A percentile compares a stretch with the other conserved stretches of the same genome.
Conservation (phyloP, 2,329 filamentous ascomycete species). For the Cladosporium phlei region DNA sequence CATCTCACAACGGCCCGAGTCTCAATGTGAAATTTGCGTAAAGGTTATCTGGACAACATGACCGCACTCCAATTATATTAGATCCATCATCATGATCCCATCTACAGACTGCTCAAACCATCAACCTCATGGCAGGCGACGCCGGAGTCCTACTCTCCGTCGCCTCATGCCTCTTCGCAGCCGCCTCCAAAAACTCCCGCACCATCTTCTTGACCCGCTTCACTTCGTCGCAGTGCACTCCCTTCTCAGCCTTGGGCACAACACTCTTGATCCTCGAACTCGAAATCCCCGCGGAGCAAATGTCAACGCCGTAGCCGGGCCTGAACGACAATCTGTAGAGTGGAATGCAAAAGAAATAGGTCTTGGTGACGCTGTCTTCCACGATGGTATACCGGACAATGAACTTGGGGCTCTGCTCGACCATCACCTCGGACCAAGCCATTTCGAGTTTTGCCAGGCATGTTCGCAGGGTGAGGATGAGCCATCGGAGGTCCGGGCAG, state of each 20-base stretch:
- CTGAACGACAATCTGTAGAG: conserved; percentile 17
- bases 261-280: conserved; percentile 14
- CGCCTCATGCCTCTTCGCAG: conserved; percentile 5
- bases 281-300: conserved; percentile 17
- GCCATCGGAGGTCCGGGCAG: conserved; percentile 15
- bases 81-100: too few species aligned
- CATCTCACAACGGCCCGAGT: too few species aligned
- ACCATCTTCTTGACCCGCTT: conserved; percentile 17
- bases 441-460: conserved; percentile 5
- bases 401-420: not conserved
- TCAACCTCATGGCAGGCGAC: conserved; percentile 6
- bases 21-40: too few species aligned
- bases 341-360: conserved; percentile 22
- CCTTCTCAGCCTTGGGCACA: conserved; percentile 13
- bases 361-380: conserved; percentile 16
- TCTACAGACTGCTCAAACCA: conserved; percentile 1
- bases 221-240: conserved; percentile 14
- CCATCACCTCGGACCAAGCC: not conserved
- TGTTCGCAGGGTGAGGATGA: conserved; percentile 16
- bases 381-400: conserved; percentile 13
- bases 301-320: conserved; percentile 19
- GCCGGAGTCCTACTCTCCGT: not conserved
- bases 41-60: too few species aligned
- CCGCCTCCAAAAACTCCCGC: conserved; percentile 13
- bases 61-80: not conserved